These are phyloP conservation scores for Lepiota subincarnata DNA, from an alignment of 768 basidiomycete species.

Conservation along the genomic window DNA sequence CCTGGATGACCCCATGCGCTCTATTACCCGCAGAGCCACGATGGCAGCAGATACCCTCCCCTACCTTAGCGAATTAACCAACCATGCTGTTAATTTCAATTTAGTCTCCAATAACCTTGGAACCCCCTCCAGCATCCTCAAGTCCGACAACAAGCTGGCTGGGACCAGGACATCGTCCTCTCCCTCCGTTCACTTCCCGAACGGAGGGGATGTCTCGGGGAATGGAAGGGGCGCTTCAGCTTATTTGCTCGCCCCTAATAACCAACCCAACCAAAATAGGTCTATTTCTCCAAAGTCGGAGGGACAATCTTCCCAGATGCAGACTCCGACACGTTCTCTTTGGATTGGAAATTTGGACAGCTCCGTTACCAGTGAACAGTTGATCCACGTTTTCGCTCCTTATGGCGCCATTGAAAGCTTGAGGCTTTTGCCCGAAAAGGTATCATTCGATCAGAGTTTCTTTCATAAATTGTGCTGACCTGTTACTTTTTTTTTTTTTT, in stretches of 20 bases:
- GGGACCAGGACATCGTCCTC: slow-evolving; percentile 42
- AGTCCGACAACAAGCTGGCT: slow-evolving; percentile 49
- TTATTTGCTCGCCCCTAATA: slow-evolving; percentile 65
- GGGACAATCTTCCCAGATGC: slow-evolving; percentile 65
- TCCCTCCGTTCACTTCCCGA: slow-evolving; percentile 66
- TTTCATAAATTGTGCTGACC: background rate
- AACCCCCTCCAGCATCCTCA: slow-evolving; percentile 52
- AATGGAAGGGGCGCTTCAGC: slow-evolving; percentile 53
- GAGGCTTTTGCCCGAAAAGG: slow-evolving; percentile 95
- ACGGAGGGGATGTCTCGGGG: slow-evolving; percentile 40
- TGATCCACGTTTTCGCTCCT: slow-evolving; percentile 92
- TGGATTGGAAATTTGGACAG: slow-evolving; percentile 99
- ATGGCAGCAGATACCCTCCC: slow-evolving; percentile 48
- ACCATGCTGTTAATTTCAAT: slow-evolving; percentile 36
- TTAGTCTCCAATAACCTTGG: slow-evolving; percentile 33
- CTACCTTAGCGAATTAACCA: slow-evolving; percentile 54
- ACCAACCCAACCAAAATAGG: slow-evolving; percentile 47
- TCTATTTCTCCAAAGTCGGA: slow-evolving; percentile 84
- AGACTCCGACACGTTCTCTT: slow-evolving; percentile 91
- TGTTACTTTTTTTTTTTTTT: background rate
- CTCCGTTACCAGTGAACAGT: slow-evolving; percentile 89
- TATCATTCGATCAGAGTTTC: slow-evolving; percentile 26
- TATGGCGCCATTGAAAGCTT: slow-evolving; percentile 98
- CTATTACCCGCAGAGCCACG: slow-evolving; percentile 59
- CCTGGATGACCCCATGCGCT: slow-evolving; percentile 74